These are phyloP conservation scores for Psilocybe subaeruginosa DNA, from an alignment of 768 basidiomycete genomes.

Conservation along the genomic window DNA sequence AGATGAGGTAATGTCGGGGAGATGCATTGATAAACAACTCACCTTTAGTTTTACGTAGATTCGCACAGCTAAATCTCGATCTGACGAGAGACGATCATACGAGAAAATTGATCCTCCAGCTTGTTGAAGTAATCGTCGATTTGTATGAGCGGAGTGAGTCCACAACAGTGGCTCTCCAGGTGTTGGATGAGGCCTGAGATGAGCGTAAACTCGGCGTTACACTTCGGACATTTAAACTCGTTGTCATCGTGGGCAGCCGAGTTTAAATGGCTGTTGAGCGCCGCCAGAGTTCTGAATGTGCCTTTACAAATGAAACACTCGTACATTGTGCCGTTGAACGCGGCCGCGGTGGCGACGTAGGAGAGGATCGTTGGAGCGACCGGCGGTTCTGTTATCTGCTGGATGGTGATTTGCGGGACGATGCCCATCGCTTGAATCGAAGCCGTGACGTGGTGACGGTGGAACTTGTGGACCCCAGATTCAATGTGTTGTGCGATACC, in stretches of 20 bases:
- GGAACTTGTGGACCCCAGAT: slow-evolving; percentile 36
- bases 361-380: slow-evolving; percentile 11
- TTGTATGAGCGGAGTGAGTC: slow-evolving; percentile 30
- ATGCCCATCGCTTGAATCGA: slow-evolving; percentile 33
- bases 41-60: not conserved
- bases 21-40: not conserved
- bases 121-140: slow-evolving; percentile 29
- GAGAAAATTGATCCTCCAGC: slow-evolving; percentile 27
- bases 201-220: slow-evolving; percentile 32
- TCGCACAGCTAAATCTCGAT: not conserved
- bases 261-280: slow-evolving; percentile 37
- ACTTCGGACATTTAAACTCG: slow-evolving; percentile 47
- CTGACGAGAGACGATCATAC: not conserved
- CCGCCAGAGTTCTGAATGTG: slow-evolving; percentile 27
- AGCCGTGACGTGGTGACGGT: slow-evolving; percentile 37
- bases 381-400: slow-evolving; percentile 23
- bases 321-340: slow-evolving; percentile 42
- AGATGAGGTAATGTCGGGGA: not conserved
- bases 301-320: slow-evolving; percentile 42
- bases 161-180: slow-evolving; percentile 42
- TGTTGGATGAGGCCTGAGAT: slow-evolving; percentile 45
- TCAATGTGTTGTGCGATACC: slow-evolving; percentile 41
- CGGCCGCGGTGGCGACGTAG: slow-evolving; percentile 31
- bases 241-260: slow-evolving; percentile 39
- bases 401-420: slow-evolving; percentile 35